Conservation (phyloP, 2,329 filamentous ascomycete species). For the Fusarium fracticaudum region DNA sequence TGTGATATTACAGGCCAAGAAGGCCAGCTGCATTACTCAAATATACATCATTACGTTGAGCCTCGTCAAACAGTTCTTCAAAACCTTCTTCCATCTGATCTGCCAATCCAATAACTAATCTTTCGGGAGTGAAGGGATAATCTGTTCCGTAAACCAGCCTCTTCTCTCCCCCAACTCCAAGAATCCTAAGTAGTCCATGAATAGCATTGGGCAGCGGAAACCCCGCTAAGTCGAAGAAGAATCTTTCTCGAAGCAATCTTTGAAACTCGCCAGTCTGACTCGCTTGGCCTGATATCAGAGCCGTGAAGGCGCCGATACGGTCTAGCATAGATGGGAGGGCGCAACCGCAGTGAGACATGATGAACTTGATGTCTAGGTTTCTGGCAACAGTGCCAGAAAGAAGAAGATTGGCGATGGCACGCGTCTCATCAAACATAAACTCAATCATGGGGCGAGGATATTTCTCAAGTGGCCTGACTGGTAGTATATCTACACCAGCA, state of each 20-base stretch:
- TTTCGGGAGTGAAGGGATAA: not conserved
- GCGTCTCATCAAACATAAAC: conserved; percentile 9
- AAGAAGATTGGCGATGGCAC: not conserved
- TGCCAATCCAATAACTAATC: not conserved
- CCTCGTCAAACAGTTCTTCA: not conserved
- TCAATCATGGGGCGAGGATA: conserved; percentile 2
- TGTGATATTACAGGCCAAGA: not conserved
- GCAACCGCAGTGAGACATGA: conserved; percentile 9
- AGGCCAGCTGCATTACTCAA: not conserved
- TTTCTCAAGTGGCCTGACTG: not conserved
- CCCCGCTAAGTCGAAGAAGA: not conserved
- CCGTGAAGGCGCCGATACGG: not conserved
- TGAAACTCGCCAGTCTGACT: not conserved
- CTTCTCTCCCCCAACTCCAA: not conserved
- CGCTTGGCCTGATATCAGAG: not conserved
- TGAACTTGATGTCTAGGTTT: not conserved
- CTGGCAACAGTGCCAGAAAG: not conserved
- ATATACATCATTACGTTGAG: not conserved
- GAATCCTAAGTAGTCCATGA: not conserved
- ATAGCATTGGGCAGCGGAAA: not conserved
- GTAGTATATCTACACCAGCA: not conserved
- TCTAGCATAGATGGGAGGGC: not conserved
- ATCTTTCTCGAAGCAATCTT: not conserved
- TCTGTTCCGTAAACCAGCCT: conserved; percentile 4
- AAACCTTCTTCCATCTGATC: not conserved